Base-by-base conservation (phyloP, 2,329 filamentous ascomycete species). In the Leptographium radiaticola region DNA sequence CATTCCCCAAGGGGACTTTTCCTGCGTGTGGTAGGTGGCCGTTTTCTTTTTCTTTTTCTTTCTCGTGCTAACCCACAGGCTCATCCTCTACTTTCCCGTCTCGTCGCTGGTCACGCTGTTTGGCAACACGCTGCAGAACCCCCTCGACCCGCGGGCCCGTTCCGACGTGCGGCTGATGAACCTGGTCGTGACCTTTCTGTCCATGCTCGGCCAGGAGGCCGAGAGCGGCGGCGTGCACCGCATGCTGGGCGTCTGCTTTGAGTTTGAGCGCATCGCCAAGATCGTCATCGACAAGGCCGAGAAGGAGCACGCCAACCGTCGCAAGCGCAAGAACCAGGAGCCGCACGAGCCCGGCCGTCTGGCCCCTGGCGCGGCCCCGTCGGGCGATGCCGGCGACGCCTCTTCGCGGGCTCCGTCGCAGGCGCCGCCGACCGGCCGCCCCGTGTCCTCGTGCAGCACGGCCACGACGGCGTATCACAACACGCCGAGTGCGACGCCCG, bases 61-160 rank as follows among this genome's bases (percentile, higher is more conserved):
- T 36, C n/a, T n/a, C n/a, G n/a, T n/a, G 11, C 49, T 56, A 53
- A 67, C 71, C 63, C 71, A 36, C 13, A 84, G 80, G 89, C 78
- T 98, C 64, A 88, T 96, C 60, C 73, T 97, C 12, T 98, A 98
- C 69, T 98, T 95, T 70, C 93, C 93, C 0, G 90, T 98, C 10
- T 95, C 93, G 0, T 87, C 93, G 1, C 78, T 97, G 6, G 89
- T 98, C 46, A 97, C 93, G 0, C 73, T 98, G 2, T 98, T 98
- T 63, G 90, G 91, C 56, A 96, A 97, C 63, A 94, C 97, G 48
- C 70, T 98, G 1, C 93, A 98, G 66, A 97, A 97, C 61, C 93
- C 93, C 0, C 81, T 91, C 55, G 93, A 98, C 64, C 82, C 86
- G 1, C 80, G 89, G 47, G 91, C 91, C 44, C 83, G 89, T 53